These are phyloP conservation scores for Salix caprea DNA, from an alignment of 345 rosid species.

Conservation along the genomic window DNA sequence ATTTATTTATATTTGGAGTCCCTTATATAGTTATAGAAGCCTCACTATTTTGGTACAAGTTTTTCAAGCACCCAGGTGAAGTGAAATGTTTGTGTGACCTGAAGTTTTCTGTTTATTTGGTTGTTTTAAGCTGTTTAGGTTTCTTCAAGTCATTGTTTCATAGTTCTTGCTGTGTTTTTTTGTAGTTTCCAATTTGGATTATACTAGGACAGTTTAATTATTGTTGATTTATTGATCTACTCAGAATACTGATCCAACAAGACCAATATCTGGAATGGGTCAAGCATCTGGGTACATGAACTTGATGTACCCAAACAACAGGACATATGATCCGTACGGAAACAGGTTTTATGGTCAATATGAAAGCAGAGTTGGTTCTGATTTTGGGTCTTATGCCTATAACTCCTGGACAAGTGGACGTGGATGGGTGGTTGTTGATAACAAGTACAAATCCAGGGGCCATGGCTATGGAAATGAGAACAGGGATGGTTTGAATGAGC, in stretches of 20 bases:
- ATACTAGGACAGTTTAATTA: not conserved
- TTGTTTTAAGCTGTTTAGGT: not conserved
- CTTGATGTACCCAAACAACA: conserved; percentile 44
- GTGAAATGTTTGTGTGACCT: not conserved
- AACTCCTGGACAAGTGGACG: conserved; percentile 56
- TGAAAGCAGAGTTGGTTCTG: conserved; percentile 47
- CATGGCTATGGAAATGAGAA: conserved; percentile 57
- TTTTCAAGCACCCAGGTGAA: not conserved
- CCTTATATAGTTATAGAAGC: not conserved
- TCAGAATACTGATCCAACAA: conserved; percentile 39
- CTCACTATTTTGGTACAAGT: not conserved
- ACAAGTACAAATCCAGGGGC: conserved; percentile 46
- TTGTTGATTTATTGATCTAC: not conserved
- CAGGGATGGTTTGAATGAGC: conserved; percentile 66
- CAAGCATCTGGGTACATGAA: conserved; percentile 47
- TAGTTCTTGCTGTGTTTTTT: not conserved
- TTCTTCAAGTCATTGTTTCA: not conserved
- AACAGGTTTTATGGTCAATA: conserved; percentile 51
- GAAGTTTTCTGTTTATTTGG: not conserved
- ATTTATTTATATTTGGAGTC: not conserved
- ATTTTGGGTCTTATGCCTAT: conserved; percentile 49
- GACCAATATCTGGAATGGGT: conserved; percentile 37
- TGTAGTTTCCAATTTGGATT: not conserved
- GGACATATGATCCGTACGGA: conserved; percentile 56
- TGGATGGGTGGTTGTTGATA: conserved; percentile 59